Conservation (phyloP, 768 basidiomycete genomes). For the Trametes maxima region DNA sequence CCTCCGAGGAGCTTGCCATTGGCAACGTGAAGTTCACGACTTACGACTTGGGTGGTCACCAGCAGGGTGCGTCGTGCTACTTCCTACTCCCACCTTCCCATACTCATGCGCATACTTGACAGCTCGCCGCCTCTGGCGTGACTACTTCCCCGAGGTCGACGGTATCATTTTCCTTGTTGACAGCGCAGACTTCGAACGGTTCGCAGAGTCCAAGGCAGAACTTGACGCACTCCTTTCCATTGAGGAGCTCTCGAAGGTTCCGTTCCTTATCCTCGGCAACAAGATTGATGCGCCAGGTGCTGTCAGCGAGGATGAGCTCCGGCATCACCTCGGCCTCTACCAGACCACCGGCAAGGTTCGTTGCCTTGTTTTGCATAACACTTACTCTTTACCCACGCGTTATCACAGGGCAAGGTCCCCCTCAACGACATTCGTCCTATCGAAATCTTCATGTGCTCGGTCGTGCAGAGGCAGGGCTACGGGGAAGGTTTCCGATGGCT, state of each 20-base stretch:
- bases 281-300: slow-evolving; percentile 99
- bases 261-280: slow-evolving; percentile 98
- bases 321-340: slow-evolving; percentile 93
- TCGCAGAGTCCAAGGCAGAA: slow-evolving; percentile 95
- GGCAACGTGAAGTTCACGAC: slow-evolving; percentile 99
- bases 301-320: slow-evolving; percentile 95
- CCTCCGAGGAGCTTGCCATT: slow-evolving; percentile 98
- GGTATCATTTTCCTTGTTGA: slow-evolving; percentile 99
- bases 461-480: slow-evolving; percentile 98
- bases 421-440: slow-evolving; percentile 96
- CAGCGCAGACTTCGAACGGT: slow-evolving; percentile 95
- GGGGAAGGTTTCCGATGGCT: slow-evolving; percentile 99
- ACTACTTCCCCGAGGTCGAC: slow-evolving; percentile 99
- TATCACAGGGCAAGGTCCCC: slow-evolving; percentile 87
- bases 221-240: slow-evolving; percentile 95
- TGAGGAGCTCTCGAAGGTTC: slow-evolving; percentile 93
- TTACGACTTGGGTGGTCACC: slow-evolving; percentile 96
- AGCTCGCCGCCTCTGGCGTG: slow-evolving; percentile 98
- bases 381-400: slow-evolving; percentile 4
- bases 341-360: slow-evolving; percentile 99
- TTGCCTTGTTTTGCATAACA: background rate
- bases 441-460: slow-evolving; percentile 99
- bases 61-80: slow-evolving; percentile 66
- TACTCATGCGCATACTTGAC: slow-evolving; percentile 3
- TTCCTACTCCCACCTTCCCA: background rate